A percentile compares a stretch with the other conserved stretches of the same genome.
Evolutionary conservation across 495 filamentous ascomycete species (phyloP).

Genomic region (Aspergillus egyptiacus): DNA sequence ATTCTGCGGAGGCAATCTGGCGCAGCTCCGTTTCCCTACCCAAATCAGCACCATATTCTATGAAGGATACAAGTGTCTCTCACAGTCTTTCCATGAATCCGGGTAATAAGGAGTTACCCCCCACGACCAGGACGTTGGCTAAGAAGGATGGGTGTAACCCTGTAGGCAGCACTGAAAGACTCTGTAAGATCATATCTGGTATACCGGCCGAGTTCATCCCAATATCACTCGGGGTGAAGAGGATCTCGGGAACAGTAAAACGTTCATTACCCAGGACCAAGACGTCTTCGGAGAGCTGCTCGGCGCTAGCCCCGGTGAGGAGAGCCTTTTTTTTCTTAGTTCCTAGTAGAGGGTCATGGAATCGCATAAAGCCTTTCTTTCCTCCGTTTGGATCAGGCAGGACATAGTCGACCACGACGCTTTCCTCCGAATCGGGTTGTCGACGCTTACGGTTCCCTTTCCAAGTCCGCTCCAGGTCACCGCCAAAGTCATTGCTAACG

Average conservation of each 20-base stretch:
- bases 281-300: slow-evolving; percentile 66
- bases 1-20: slow-evolving; percentile 68
- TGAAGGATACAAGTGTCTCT: slow-evolving; percentile 7
- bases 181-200: slow-evolving; percentile 73
- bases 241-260: slow-evolving; percentile 82
- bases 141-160: slow-evolving; percentile 72
- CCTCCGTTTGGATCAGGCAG: slow-evolving; percentile 82
- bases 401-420: slow-evolving; percentile 88
- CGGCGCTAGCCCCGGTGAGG: slow-evolving; percentile 43
- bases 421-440: slow-evolving; percentile 41
- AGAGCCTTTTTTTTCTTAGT: slow-evolving; percentile 54
- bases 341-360: slow-evolving; percentile 63
- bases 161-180: slow-evolving; percentile 66
- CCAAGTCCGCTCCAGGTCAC: slow-evolving; percentile 77
- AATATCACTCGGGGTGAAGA: slow-evolving; percentile 82
- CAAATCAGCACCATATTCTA: slow-evolving; percentile 8
- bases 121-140: slow-evolving; percentile 83
- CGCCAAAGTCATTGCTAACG: slow-evolving; percentile 68
- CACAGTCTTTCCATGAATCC: slow-evolving; percentile 79
- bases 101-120: slow-evolving; percentile 72
- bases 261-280: slow-evolving; percentile 86
- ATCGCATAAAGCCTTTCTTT: slow-evolving; percentile 65
- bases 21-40: slow-evolving; percentile 63
- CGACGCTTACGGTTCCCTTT: slow-evolving; percentile 60
- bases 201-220: slow-evolving; percentile 82